Evolutionary conservation across 1,284 basidiomycete genomes (phyloP).

Genomic region (Leccinum fuscescens): DNA sequence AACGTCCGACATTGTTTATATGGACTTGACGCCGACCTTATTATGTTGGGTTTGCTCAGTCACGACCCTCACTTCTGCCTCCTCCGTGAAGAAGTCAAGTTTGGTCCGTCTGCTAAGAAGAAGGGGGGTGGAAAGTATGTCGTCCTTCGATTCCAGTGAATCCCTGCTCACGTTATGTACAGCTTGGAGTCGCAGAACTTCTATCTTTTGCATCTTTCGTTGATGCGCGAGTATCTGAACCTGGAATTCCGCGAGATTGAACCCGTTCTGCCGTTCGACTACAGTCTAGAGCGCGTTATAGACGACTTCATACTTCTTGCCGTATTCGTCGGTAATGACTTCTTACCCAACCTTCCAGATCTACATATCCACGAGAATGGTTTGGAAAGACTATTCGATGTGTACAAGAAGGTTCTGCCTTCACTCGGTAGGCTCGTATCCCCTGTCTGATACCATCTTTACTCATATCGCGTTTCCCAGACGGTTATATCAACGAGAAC

Average conservation of each 20-base stretch:
- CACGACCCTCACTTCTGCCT: constrained; percentile 99
- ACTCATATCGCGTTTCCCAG: constrained; percentile 37
- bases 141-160: constrained; percentile 1
- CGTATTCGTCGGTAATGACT: constrained; percentile 97
- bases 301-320: constrained; percentile 97
- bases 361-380: constrained; percentile 98
- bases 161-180: constrained; percentile 11
- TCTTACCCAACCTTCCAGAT: constrained; percentile 94
- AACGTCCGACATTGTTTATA: constrained; percentile 97
- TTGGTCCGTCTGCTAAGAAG: constrained; percentile 78
- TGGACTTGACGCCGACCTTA: constrained; percentile 96
- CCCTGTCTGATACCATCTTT: background rate
- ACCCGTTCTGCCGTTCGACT: constrained; percentile 60
- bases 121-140: constrained; percentile 69
- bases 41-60: constrained; percentile 96
- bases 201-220: constrained; percentile 90
- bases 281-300: constrained; percentile 90
- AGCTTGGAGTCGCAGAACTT: constrained; percentile 90
- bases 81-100: constrained; percentile 96
- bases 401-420: constrained; percentile 92
- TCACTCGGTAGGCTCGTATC: constrained; percentile 58
- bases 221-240: constrained; percentile 96
- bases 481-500: constrained; percentile 92
- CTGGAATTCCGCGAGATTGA: constrained; percentile 84
- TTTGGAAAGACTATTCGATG: constrained; percentile 86